Percentiles rank a stretch among this genome's conserved stretches.
Conservation (phyloP, 768 basidiomycete species). For the Tylopilus rubrobrunneus region DNA sequence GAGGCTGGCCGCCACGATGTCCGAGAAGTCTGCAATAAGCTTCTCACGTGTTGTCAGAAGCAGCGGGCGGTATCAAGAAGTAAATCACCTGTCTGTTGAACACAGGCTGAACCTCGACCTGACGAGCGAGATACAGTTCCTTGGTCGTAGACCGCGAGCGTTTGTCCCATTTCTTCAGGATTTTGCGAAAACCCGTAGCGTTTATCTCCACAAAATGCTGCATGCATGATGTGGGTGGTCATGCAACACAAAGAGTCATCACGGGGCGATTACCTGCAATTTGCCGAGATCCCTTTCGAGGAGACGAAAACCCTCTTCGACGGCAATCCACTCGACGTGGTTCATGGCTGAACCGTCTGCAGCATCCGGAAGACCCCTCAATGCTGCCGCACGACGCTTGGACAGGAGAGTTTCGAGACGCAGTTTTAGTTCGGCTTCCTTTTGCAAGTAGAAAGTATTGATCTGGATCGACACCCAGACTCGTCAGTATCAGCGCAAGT, state of each 20-base stretch:
- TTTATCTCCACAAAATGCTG: slow-evolving; percentile 98
- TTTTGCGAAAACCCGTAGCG: slow-evolving; percentile 94
- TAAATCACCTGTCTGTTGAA: slow-evolving; percentile 86
- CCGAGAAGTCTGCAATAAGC: slow-evolving; percentile 93
- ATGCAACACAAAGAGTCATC: slow-evolving; percentile 7
- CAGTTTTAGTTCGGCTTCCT: slow-evolving; percentile 90
- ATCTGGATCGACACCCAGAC: slow-evolving; percentile 53
- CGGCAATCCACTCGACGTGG: slow-evolving; percentile 91
- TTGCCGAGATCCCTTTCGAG: slow-evolving; percentile 93
- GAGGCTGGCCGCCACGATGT: slow-evolving; percentile 83
- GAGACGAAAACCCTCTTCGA: slow-evolving; percentile 93
- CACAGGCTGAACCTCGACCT: slow-evolving; percentile 98
- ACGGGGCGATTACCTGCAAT: slow-evolving; percentile 63
- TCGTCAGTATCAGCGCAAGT: slow-evolving; percentile 4
- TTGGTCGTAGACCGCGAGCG: slow-evolving; percentile 93
- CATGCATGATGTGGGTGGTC: slow-evolving; percentile 14
- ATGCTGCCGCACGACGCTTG: slow-evolving; percentile 82
- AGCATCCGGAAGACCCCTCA: slow-evolving; percentile 66
- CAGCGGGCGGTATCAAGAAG: background rate
- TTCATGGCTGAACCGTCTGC: slow-evolving; percentile 50
- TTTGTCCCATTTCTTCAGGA: slow-evolving; percentile 98
- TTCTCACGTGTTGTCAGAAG: slow-evolving; percentile 31
- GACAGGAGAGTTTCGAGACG: slow-evolving; percentile 91
- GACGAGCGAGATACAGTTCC: slow-evolving; percentile 91
- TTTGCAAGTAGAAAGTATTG: slow-evolving; percentile 96